Evolutionary conservation across 23 red algal species (phyloP).

Genomic region (Cyanidiococcus yangmingshanensis): DNA sequence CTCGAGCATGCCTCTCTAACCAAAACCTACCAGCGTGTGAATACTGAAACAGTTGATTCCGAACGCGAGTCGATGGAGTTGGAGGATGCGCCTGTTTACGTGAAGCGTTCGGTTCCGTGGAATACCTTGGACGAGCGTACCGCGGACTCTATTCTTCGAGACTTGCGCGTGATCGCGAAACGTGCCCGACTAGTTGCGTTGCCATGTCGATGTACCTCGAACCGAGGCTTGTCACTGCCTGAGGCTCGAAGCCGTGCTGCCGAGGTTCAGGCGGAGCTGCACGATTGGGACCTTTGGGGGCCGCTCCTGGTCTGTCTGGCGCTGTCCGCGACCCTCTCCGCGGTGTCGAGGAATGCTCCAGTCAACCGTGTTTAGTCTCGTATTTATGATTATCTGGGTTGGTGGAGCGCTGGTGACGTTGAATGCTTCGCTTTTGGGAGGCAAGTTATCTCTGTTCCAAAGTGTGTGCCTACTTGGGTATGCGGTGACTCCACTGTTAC

Average conservation of each 20-base stretch:
- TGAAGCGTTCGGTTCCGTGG: too few relatives aligned
- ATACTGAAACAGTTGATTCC: too few relatives aligned
- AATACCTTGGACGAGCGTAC: constrained; percentile 82
- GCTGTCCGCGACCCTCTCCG: constrained; percentile 63
- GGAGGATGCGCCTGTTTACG: too few relatives aligned
- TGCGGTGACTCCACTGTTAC: constrained; percentile 69
- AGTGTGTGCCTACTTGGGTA: constrained; percentile 93
- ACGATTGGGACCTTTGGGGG: constrained; percentile 99
- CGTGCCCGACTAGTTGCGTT: constrained; percentile 60
- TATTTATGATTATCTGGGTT: constrained; percentile 89
- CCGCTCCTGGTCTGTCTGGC: constrained; percentile 90
- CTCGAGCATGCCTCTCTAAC: too few relatives aligned
- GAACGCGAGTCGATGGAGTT: too few relatives aligned
- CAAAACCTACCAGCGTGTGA: too few relatives aligned
- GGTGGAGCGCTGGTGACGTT: constrained; percentile 83
- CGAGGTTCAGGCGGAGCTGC: constrained; percentile 66
- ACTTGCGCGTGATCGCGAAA: constrained; percentile 62
- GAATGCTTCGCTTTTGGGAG: constrained; percentile 90
- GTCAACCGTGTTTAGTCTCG: constrained; percentile 72
- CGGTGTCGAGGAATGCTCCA: constrained; percentile 56
- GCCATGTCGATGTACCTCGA: constrained; percentile 13
- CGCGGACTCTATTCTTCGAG: constrained; percentile 63
- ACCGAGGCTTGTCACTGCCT: constrained; percentile 35
- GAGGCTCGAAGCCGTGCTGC: constrained; percentile 23
- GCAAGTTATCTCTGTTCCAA: constrained; percentile 82